Conservation (phyloP, 176 grass and related monocot genomes). For the Tillandsia leiboldiana region DNA sequence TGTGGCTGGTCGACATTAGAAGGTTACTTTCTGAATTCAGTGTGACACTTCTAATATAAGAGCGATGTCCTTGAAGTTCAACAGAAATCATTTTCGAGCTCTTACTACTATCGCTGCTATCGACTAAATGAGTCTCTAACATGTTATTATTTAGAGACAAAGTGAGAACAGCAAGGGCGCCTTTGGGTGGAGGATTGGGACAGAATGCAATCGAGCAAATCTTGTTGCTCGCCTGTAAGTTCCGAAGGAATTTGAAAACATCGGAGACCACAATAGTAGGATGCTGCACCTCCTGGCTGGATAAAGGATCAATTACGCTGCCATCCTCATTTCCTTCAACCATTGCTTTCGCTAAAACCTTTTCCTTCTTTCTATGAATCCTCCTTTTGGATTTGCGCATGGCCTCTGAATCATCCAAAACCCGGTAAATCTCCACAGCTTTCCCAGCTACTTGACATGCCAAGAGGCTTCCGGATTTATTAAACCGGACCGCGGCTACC, state of each 20-base stretch:
- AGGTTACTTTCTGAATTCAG: constrained; percentile 82
- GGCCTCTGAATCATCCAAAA: constrained; percentile 68
- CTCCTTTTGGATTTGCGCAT: constrained; percentile 66
- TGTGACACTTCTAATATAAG: constrained; percentile 68
- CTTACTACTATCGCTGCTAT: constrained; percentile 41
- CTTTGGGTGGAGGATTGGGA: constrained; percentile 50
- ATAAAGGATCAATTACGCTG: constrained; percentile 39
- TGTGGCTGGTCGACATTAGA: constrained; percentile 90
- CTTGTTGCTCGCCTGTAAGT: constrained; percentile 69
- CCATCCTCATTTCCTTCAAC: constrained; percentile 33
- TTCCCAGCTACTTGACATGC: constrained; percentile 90
- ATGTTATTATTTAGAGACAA: constrained; percentile 87
- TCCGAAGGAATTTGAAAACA: constrained; percentile 74
- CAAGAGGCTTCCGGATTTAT: constrained; percentile 57
- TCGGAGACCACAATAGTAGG: constrained; percentile 51
- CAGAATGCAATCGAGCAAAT: constrained; percentile 75
- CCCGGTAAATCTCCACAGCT: constrained; percentile 55
- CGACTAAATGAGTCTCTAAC: constrained; percentile 65
- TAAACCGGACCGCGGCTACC: constrained; percentile 60
- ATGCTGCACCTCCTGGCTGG: constrained; percentile 34
- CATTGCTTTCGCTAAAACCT: constrained; percentile 40
- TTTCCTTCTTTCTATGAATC: constrained; percentile 79
- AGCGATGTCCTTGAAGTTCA: constrained; percentile 81
- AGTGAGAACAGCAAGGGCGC: constrained; percentile 51
- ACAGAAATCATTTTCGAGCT: constrained; percentile 70